These are phyloP conservation scores for Whalleya microplaca DNA, from an alignment of 2,329 filamentous ascomycete species.

Conservation along the genomic window DNA sequence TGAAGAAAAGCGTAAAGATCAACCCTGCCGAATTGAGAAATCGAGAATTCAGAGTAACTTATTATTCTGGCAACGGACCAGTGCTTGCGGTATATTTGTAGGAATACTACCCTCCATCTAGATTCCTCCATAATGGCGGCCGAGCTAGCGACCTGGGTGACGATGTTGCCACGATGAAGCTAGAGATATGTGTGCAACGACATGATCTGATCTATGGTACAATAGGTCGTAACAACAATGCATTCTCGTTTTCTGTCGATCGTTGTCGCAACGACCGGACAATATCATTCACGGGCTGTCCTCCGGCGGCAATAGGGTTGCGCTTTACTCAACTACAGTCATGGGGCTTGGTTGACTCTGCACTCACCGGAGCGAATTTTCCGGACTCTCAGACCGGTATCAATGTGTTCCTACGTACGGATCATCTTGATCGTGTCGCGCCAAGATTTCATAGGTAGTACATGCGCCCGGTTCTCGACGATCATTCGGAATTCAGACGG, in stretches of 20 bases:
- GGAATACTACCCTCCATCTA: background rate
- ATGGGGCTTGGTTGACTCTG: background rate
- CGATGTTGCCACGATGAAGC: background rate
- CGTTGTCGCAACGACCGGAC: background rate
- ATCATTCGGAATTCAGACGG: background rate
- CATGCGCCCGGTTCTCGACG: background rate
- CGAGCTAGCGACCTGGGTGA: background rate
- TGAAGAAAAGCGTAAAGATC: background rate
- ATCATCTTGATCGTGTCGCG: background rate
- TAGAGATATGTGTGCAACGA: background rate
- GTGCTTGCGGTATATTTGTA: slow-evolving; percentile 1
- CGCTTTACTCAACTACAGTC: background rate
- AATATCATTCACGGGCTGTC: background rate
- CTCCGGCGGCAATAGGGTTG: background rate
- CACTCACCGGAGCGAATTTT: background rate
- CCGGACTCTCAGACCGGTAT: background rate
- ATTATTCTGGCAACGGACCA: background rate
- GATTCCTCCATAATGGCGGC: background rate
- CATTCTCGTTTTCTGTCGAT: slow-evolving; percentile 1
- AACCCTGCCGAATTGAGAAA: background rate
- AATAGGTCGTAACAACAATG: slow-evolving; percentile 2
- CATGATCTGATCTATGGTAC: background rate
- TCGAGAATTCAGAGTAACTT: background rate
- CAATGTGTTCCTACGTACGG: background rate
- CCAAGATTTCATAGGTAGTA: background rate